Evolutionary conservation across 345 rosid genomes (phyloP).

Genomic region (Sonneratia alba): DNA sequence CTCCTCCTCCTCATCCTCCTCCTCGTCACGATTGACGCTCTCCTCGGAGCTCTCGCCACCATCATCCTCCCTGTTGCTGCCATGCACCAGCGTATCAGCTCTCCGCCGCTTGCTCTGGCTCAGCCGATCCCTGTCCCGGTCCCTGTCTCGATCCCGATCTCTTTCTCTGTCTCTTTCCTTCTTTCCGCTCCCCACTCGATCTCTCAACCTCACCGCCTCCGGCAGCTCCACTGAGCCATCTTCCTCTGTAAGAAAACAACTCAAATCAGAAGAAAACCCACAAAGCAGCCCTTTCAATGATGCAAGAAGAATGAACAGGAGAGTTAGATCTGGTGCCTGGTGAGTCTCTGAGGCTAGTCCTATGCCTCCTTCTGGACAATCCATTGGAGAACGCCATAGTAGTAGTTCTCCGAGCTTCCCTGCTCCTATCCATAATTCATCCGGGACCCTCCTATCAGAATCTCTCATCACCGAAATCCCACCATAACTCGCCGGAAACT

Average conservation of each 20-base stretch:
- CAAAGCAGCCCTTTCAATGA: not conserved
- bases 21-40: constrained; percentile 89
- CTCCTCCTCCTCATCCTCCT: constrained; percentile 79
- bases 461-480: constrained; percentile 39
- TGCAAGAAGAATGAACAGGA: not conserved
- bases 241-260: constrained; percentile 40
- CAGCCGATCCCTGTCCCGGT: constrained; percentile 72
- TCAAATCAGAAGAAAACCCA: not conserved
- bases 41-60: constrained; percentile 86
- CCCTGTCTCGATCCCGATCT: constrained; percentile 47
- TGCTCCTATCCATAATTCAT: constrained; percentile 66
- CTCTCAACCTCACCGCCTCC: constrained; percentile 77
- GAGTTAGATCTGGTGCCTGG: constrained; percentile 70
- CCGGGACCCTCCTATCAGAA: constrained; percentile 13
- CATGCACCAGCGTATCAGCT: constrained; percentile 66
- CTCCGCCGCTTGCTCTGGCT: constrained; percentile 72
- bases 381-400: constrained; percentile 63
- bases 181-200: constrained; percentile 47
- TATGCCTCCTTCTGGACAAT: constrained; percentile 62
- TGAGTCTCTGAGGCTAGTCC: constrained; percentile 78
- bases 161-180: constrained; percentile 78
- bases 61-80: constrained; percentile 58
- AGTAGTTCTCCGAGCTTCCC: constrained; percentile 74
- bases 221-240: constrained; percentile 64
- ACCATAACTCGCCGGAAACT: constrained; percentile 24